Evolutionary conservation across 495 filamentous ascomycete genomes (phyloP).

Genomic region (Neurospora sp.): DNA sequence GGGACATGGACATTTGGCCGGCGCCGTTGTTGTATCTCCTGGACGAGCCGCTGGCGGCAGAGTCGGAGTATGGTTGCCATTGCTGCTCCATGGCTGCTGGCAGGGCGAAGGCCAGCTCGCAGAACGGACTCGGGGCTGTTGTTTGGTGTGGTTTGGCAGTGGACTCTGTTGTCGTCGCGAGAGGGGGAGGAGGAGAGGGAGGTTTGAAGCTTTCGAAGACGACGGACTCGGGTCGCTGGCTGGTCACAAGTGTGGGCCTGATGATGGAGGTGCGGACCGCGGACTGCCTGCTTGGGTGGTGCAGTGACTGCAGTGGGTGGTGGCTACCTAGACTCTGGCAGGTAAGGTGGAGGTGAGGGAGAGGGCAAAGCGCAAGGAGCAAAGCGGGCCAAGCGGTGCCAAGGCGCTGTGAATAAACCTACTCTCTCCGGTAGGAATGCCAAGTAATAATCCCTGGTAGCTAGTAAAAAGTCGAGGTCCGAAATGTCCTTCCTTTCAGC

Average conservation of each 20-base stretch:
- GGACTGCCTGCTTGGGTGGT: not conserved
- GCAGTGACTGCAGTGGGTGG: not conserved
- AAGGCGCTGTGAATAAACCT: not conserved
- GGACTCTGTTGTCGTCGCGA: not conserved
- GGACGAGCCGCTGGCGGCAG: constrained; percentile 30
- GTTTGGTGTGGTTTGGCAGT: constrained; percentile 6
- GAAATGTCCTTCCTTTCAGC: not conserved
- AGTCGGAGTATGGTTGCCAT: constrained; percentile 43
- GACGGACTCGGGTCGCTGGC: constrained; percentile 4
- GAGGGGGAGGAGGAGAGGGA: not conserved
- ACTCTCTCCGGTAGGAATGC: not conserved
- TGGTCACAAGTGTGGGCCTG: constrained; percentile 4
- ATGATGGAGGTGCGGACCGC: not conserved
- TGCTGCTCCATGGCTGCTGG: constrained; percentile 42
- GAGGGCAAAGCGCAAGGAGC: not conserved
- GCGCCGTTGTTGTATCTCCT: constrained; percentile 39
- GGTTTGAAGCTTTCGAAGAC: constrained; percentile 12
- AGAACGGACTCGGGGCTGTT: not conserved
- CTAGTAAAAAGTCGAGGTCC: not conserved
- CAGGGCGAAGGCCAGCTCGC: constrained; percentile 5
- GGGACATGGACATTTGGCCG: constrained; percentile 33
- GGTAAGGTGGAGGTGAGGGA: not conserved
- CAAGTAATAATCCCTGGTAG: not conserved
- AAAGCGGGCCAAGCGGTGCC: not conserved
- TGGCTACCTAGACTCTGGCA: not conserved